A percentile compares a stretch with the other conserved stretches of the same genome.
Evolutionary conservation across 192 early-diverging fungal species (phyloP).

Genomic region (Funneliformis mosseae): DNA sequence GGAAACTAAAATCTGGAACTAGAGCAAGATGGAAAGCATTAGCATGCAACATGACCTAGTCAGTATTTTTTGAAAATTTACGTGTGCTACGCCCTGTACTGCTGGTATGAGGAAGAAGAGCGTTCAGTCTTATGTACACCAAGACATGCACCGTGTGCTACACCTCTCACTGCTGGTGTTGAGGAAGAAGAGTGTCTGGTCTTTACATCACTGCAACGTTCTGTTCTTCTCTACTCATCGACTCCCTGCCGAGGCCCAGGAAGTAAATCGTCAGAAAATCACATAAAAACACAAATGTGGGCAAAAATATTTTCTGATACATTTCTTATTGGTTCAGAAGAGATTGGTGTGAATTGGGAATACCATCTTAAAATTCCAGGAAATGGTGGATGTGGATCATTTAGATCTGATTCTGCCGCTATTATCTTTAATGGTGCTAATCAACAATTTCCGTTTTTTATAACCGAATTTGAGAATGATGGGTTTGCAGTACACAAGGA

Average conservation of each 20-base stretch:
- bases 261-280: constrained; percentile 24
- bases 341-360: constrained; percentile 16
- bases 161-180: not conserved
- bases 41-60: not conserved
- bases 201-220: constrained; percentile 26
- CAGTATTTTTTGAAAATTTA: not conserved
- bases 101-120: constrained; percentile 20
- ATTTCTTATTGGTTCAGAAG: constrained; percentile 19
- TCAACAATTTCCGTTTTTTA: constrained; percentile 31
- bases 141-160: constrained; percentile 5
- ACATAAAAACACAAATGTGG: constrained; percentile 22
- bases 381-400: constrained; percentile 1
- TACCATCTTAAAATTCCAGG: constrained; percentile 19
- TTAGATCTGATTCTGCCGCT: constrained; percentile 29
- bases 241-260: constrained; percentile 16
- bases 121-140: constrained; percentile 4
- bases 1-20: not conserved
- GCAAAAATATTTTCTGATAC: constrained; percentile 17
- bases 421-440: constrained; percentile 5
- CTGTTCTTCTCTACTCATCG: not conserved
- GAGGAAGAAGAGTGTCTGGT: constrained; percentile 28
- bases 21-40: constrained; percentile 3
- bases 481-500: constrained; percentile 31
- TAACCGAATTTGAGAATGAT: constrained; percentile 16
- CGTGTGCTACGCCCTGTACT: constrained; percentile 4